Evolutionary conservation across 441 rosid genomes (phyloP).

Genomic region (Sinapis alba): DNA sequence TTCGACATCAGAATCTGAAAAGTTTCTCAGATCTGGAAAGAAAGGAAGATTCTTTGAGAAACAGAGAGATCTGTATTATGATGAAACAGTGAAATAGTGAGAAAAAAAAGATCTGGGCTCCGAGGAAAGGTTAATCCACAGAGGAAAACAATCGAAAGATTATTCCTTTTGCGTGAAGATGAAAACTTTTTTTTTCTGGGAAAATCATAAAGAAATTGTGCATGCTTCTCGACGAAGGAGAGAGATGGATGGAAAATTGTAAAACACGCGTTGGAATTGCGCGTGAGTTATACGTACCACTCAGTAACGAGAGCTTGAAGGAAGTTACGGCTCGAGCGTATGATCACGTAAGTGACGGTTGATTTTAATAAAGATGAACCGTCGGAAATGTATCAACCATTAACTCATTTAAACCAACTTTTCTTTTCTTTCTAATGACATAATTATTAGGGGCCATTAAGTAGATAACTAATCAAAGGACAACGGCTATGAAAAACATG

Average conservation of each 20-base stretch:
- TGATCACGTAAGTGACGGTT: constrained; percentile 23
- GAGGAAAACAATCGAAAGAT: constrained; percentile 28
- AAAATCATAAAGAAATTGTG: too few relatives aligned
- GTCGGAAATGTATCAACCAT: constrained; percentile 2
- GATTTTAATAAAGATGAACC: constrained; percentile 10
- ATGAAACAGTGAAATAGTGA: background rate
- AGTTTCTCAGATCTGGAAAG: constrained; percentile 28
- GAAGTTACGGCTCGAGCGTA: too few relatives aligned
- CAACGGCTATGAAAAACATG: background rate
- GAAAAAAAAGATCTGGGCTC: constrained; percentile 49
- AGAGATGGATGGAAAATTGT: too few relatives aligned
- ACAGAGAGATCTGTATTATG: constrained; percentile 35
- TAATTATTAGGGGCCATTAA: too few relatives aligned
- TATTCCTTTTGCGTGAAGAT: constrained; percentile 10
- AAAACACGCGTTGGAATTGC: background rate
- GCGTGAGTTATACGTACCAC: background rate
- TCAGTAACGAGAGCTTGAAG: background rate
- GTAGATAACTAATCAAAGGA: background rate
- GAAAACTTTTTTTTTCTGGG: background rate
- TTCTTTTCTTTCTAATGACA: background rate
- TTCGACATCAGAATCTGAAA: constrained; percentile 51
- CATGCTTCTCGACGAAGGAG: too few relatives aligned
- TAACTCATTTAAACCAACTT: background rate
- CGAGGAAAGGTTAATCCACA: constrained; percentile 58
- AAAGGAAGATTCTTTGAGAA: background rate